Evolutionary conservation across 495 filamentous ascomycete genomes (phyloP).

Genomic region (Oidiodendron maius): DNA sequence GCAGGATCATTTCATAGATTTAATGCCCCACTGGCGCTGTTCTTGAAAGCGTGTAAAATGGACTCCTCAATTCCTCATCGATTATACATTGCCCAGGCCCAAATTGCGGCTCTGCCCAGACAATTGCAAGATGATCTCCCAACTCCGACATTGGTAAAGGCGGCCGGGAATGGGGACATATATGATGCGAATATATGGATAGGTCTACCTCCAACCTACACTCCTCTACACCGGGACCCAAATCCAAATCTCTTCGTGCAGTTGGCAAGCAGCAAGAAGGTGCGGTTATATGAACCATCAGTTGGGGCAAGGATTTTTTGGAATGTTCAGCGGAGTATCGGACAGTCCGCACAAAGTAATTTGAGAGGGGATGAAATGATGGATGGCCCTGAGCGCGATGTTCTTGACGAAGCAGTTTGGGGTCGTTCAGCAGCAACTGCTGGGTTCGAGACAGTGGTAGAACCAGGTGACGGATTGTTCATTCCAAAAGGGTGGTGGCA

Average conservation of each 20-base stretch:
- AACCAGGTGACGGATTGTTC: slow-evolving; percentile 69
- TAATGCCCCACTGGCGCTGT: slow-evolving; percentile 14
- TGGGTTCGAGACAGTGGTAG: slow-evolving; percentile 53
- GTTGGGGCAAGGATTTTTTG: slow-evolving; percentile 57
- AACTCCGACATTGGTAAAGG: slow-evolving; percentile 53
- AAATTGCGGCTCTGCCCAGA: slow-evolving; percentile 58
- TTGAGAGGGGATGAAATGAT: slow-evolving; percentile 92
- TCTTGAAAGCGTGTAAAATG: slow-evolving; percentile 7
- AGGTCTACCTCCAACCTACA: slow-evolving; percentile 77
- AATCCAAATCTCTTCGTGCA: slow-evolving; percentile 94
- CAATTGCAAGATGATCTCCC: slow-evolving; percentile 60
- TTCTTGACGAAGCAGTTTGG: slow-evolving; percentile 70
- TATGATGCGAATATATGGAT: slow-evolving; percentile 88
- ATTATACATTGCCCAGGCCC: slow-evolving; percentile 82
- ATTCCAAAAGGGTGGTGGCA: slow-evolving; percentile 97
- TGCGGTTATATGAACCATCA: slow-evolving; percentile 62
- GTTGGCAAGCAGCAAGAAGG: slow-evolving; percentile 63
- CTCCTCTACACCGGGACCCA: slow-evolving; percentile 85
- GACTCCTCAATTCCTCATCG: not conserved
- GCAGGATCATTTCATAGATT: slow-evolving; percentile 14
- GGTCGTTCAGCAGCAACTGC: slow-evolving; percentile 25
- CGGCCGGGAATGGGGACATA: slow-evolving; percentile 64
- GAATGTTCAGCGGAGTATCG: slow-evolving; percentile 42
- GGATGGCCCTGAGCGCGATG: slow-evolving; percentile 61
- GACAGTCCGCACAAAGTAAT: slow-evolving; percentile 39